Base-by-base conservation (phyloP, 257 asterid species). In the Ilex asprella region DNA sequence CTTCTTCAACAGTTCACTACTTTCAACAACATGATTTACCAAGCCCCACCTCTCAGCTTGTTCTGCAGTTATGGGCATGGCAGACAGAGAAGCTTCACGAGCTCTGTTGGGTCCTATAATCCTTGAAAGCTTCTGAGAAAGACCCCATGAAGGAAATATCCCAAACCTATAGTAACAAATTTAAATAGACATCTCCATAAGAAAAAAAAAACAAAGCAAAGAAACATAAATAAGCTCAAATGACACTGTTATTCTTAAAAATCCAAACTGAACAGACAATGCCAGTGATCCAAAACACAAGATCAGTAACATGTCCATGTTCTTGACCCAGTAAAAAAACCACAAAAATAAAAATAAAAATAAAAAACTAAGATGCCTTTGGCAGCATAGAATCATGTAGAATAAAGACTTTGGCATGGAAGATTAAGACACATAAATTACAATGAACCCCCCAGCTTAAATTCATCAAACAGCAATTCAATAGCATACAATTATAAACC, bases 111-210 rank as follows among this genome's bases (percentile, higher is more conserved):
- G 95, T 30, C 99, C 99, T 54, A 89, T 89, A 67, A 83, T 66
- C 21, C 97, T 96, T 15, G 94, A 72, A 63, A 92, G 95, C 84
- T 92, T 92, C 84, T 92, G 99, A 58, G 99, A 92, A 43, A 92
- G 75, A 52, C 99, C 99, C 99, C 97, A 92, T 0, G 99, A 92
- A 58, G 99, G 97, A 78, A 92, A 92, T 82, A 92, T 89, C 50
- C 96, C 99, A 75, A 92, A 92, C 75, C 99, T 92, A 81, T 31
- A 52, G 71, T 61, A 71, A 51, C 65, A 57, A 67, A 55, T 50
- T 68, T 21, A 30, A 12, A 6, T 12, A 30, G 32, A 14, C 16
- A 21, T 29, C 30, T 41, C 10, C 55, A 21, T 21, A 21, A 21
- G 46, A 31, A 52, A 53, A 21, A 53, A 21, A 58, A 55, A 49